Evolutionary conservation across 176 grass and related monocot genomes (phyloP).

Genomic region (Ampelocalamus luodianensis): DNA sequence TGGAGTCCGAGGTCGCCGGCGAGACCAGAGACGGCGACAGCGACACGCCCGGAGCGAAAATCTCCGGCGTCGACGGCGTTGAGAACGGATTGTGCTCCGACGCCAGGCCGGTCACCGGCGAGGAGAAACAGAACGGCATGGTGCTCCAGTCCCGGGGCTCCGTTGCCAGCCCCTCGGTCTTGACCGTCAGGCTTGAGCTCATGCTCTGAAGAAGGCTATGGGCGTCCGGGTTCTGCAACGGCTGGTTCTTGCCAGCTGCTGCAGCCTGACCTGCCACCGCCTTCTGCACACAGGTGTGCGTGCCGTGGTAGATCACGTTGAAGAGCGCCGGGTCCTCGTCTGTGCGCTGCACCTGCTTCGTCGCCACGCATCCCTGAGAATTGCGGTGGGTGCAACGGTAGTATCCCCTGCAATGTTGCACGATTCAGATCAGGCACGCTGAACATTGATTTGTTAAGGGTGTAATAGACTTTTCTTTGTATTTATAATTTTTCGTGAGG

Average conservation of each 20-base stretch:
- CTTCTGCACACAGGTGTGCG: conserved; percentile 65
- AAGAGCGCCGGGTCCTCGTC: conserved; percentile 65
- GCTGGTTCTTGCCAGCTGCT: not conserved
- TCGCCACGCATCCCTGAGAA: conserved; percentile 55
- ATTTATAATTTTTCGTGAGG: no score
- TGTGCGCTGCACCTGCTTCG: conserved; percentile 76
- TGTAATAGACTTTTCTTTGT: no score
- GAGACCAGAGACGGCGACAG: conserved; percentile 49
- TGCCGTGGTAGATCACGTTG: conserved; percentile 66
- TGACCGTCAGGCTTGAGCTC: conserved; percentile 41
- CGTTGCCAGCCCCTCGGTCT: conserved; percentile 42
- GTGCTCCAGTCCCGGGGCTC: conserved; percentile 6
- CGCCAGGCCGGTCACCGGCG: conserved; percentile 35
- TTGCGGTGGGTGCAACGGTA: conserved; percentile 70
- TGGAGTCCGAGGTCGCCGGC: conserved; percentile 62
- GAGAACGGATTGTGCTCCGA: conserved; percentile 39
- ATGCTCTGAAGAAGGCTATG: conserved; percentile 41
- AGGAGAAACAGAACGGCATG: conserved; percentile 47
- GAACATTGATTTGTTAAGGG: no score
- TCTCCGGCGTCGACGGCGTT: conserved; percentile 37
- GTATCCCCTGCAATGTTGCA: conserved; percentile 56
- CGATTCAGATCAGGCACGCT: not conserved
- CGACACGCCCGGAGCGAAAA: conserved; percentile 7
- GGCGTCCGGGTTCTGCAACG: conserved; percentile 14
- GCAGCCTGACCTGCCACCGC: not conserved